Base-by-base conservation (phyloP, 371 early-diverging fungal species). In the Mortierella sp. region DNA sequence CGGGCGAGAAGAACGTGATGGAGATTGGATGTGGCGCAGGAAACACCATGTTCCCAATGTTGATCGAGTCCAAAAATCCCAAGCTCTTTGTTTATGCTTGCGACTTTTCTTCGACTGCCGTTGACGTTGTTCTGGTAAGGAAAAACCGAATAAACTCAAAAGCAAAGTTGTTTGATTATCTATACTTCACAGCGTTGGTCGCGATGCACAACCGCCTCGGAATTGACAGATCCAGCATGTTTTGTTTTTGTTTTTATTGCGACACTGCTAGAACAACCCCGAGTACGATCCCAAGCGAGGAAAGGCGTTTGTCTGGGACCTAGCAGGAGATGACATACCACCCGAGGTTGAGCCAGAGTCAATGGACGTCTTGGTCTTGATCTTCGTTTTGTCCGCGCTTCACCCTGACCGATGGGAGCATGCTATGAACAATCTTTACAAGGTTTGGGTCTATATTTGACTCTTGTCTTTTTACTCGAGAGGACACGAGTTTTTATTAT, bases 1-100 rank as follows among this genome's bases (percentile, higher is more conserved):
- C 79, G 2, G 79, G 79, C 25, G 61, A 63, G 45, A 72, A 89
- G 72, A 82, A 69, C 50, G 77, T 92, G 1, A 74, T 93, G 26
- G 96, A 96, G 81, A 86, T 95, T 62, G 99, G 99, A 50, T 98
- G 99, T 80, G 99, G 98, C 46, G 97, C 97, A 0, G 99, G 99
- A 50, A 97, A 97, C 83, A 97, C 97, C 86, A 86, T 95, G 57
- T 98, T 93, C 83, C 99, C 99, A 4, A 76, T 95, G 19, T 64
- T 98, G n/a, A 91, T 92, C 57, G 86, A 86, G 37, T 92, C 93
- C 72, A 87, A 91, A 9, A 87, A 88, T 57, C 70, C 79, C 18
- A 68, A 66, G 46, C 65, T 96, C 16, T 89, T 85, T 48, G 88
- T 93, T 23, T 92, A 92, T 69, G 93, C 92, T 7, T 95, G 95